Evolutionary conservation across 2,329 filamentous ascomycete genomes (phyloP).

Genomic region (Blastomyces percursus): DNA sequence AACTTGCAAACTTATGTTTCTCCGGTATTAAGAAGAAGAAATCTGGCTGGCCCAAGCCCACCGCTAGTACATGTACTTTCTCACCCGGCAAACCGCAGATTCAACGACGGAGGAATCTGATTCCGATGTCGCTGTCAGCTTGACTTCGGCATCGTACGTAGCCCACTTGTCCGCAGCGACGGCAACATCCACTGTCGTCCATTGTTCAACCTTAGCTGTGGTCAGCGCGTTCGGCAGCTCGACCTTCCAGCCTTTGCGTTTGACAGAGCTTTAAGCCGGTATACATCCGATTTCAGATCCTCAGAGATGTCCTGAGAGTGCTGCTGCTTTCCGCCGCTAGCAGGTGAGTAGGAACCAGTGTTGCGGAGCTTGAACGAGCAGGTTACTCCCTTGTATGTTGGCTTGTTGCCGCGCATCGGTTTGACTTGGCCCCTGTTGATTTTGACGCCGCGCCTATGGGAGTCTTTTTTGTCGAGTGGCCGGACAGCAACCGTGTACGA

Average conservation of each 20-base stretch:
- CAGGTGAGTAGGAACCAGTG: slow-evolving; percentile 9
- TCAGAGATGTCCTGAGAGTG: slow-evolving; percentile 12
- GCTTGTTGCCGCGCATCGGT: slow-evolving; percentile 2
- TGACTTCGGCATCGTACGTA: slow-evolving; percentile 2
- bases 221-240: slow-evolving; percentile 14
- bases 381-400: slow-evolving; percentile 11
- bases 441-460: slow-evolving; percentile 9
- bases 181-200: slow-evolving; percentile 12
- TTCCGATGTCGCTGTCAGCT: slow-evolving; percentile 13
- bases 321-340: slow-evolving; percentile 2
- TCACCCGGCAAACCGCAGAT: slow-evolving; percentile 9
- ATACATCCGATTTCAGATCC: slow-evolving; percentile 14
- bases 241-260: slow-evolving; percentile 13
- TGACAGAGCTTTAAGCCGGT: slow-evolving; percentile 13
- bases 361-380: slow-evolving; percentile 14
- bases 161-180: slow-evolving; percentile 11
- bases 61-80: slow-evolving; percentile 9
- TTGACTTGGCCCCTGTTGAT: slow-evolving; percentile 4
- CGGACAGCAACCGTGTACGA: slow-evolving; percentile 14
- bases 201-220: slow-evolving; percentile 10
- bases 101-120: slow-evolving; percentile 9
- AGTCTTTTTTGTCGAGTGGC: slow-evolving; percentile 8
- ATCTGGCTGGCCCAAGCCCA: neutral
- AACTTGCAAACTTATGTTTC: neutral
- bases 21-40: neutral